A percentile compares a stretch with the other conserved stretches of the same genome.
Evolutionary conservation across 169 alveolate species (phyloP).

Genomic region (Plasmodium fragile): DNA sequence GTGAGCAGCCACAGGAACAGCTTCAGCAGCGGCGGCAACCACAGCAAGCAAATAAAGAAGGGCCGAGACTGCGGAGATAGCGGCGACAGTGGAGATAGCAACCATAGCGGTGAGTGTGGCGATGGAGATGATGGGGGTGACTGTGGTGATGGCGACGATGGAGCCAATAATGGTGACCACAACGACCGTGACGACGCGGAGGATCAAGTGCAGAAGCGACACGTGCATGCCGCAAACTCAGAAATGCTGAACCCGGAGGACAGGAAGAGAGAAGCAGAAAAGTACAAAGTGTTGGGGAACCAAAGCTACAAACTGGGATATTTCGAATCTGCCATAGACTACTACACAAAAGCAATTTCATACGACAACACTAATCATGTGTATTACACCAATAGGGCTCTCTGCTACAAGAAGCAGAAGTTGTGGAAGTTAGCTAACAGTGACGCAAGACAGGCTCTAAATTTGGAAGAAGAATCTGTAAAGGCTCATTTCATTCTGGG

Average conservation of each 20-base stretch:
- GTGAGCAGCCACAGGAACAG: neutral
- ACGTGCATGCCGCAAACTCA: slow-evolving; percentile 5
- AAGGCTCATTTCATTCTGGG: slow-evolving; percentile 90
- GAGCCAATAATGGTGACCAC: neutral
- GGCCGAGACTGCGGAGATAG: neutral
- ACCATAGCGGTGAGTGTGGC: neutral
- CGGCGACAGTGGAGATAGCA: neutral
- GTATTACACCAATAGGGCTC: slow-evolving; percentile 89
- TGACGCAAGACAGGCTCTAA: slow-evolving; percentile 87
- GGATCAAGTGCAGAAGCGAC: slow-evolving; percentile 27
- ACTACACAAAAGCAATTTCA: slow-evolving; percentile 87
- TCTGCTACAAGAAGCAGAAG: slow-evolving; percentile 87
- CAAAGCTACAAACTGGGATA: slow-evolving; percentile 89
- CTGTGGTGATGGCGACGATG: neutral
- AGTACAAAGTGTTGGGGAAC: slow-evolving; percentile 83
- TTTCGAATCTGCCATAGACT: slow-evolving; percentile 88
- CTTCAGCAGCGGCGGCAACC: neutral
- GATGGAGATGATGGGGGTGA: neutral
- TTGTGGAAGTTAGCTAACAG: slow-evolving; percentile 85
- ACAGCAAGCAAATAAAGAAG: neutral
- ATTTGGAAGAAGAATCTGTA: slow-evolving; percentile 87
- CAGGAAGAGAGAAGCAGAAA: slow-evolving; percentile 82
- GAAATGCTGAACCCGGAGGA: slow-evolving; percentile 73
- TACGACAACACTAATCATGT: slow-evolving; percentile 83
- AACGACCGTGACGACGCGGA: neutral